Conservation (phyloP, 345 rosid species). For the Excoecaria cochinchinensis region DNA sequence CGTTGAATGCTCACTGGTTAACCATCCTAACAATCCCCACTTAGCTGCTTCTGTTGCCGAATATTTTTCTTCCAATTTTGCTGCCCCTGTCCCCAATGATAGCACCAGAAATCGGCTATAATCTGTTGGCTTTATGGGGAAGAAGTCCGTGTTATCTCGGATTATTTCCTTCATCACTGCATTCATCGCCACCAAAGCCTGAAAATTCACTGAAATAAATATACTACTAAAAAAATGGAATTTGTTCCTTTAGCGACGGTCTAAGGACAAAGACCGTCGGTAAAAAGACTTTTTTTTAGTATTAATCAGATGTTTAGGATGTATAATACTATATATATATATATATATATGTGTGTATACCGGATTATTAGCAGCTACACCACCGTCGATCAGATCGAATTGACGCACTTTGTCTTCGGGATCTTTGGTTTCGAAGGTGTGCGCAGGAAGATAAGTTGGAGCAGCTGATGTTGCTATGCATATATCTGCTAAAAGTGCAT, state of each 20-base stretch:
- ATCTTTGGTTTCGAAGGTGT: constrained; percentile 38
- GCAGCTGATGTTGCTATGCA: constrained; percentile 66
- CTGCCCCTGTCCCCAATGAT: constrained; percentile 60
- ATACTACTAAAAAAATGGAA: constrained; percentile 20
- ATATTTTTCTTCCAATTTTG: constrained; percentile 38
- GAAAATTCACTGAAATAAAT: background rate
- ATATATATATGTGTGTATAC: no score
- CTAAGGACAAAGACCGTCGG: no score
- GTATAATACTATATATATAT: constrained; percentile 5
- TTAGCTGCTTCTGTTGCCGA: constrained; percentile 44
- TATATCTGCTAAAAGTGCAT: constrained; percentile 58
- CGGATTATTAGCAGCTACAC: constrained; percentile 80
- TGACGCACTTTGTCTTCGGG: constrained; percentile 31
- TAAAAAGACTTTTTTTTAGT: no score
- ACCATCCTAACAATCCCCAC: constrained; percentile 74
- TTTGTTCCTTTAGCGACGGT: no score
- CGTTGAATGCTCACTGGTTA: constrained; percentile 41
- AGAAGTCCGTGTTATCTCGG: constrained; percentile 38
- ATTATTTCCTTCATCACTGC: constrained; percentile 51
- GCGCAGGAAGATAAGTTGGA: constrained; percentile 65
- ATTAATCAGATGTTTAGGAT: no score
- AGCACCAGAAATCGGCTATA: constrained; percentile 49
- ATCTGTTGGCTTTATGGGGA: constrained; percentile 44
- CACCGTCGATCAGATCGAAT: constrained; percentile 72
- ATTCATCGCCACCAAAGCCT: constrained; percentile 49